Evolutionary conservation across 148 eudicot species (phyloP), one percentile per base, ranked within the genome.

Genomic region (Rhododendron kiyosumense): DNA sequence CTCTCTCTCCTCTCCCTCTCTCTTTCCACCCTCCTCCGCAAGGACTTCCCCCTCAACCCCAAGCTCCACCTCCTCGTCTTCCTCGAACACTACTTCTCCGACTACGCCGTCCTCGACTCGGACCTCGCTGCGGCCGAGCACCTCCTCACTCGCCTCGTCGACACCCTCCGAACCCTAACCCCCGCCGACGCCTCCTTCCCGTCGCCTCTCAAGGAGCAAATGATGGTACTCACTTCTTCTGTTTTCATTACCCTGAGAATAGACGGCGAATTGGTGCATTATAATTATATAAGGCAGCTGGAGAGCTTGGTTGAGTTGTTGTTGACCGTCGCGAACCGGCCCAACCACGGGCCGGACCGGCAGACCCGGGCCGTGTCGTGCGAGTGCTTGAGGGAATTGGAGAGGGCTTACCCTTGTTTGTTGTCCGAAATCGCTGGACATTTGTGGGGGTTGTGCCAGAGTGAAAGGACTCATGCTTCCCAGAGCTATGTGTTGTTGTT

Each of bases 311-410:
- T 91, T 20, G 96, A 93, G 87, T 85, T 94, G 43, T 59, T 97
- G 85, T 87, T 97, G 88, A 91, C 89, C 30, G 89, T 97, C 5
- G 79, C 95, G 10, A 97, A 97, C 43, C 92, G 98, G 81, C 98
- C 99, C 8, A 95, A 94, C 69, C 98, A 97, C 48, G 95, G 96
- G 9, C 84, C 92, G 51, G 99, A 95, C 82, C 91, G 99, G 74
- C 93, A 93, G 65, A 90, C 91, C 4, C 87, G 99, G 14, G 94
- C 91, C 12, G 91, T 92, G 49, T 96, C 98, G 7, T 93, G 98
- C 76, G 99, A 94, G 90, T 97, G 99, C 63, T 89, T 97, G 92
- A 88, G 98, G 32, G 94, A 92, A 81, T 83, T 97, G 88, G 99
- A 95, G 92, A 89, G 91, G 24, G 97, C 93, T 28, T 91, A 79